Evolutionary conservation across 2,329 filamentous ascomycete genomes (phyloP).

Genomic region (Magnaporthiopsis incrustans): DNA sequence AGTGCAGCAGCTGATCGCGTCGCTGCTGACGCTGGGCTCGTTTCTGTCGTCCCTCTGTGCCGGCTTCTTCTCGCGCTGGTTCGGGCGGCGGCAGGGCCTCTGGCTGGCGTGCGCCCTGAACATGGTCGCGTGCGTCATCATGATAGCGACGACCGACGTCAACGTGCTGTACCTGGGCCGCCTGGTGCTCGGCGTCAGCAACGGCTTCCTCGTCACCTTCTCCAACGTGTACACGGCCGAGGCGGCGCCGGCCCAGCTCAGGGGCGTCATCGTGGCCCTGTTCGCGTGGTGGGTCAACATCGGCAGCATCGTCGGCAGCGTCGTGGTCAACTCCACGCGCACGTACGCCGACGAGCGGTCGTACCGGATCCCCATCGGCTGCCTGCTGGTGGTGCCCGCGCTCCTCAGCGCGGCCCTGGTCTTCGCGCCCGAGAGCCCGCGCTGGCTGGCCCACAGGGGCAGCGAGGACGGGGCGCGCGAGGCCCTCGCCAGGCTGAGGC

Average conservation of each 20-base stretch:
- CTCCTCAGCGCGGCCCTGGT: slow-evolving; percentile 10
- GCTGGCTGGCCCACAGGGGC: slow-evolving; percentile 14
- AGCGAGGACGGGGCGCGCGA: slow-evolving; percentile 13
- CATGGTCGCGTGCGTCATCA: slow-evolving; percentile 38
- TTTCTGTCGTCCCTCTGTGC: slow-evolving; percentile 25
- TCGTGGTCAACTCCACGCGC: slow-evolving; percentile 15
- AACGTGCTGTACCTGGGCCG: slow-evolving; percentile 42
- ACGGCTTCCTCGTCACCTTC: slow-evolving; percentile 44
- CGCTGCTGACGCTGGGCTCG: slow-evolving; percentile 26
- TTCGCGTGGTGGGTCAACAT: slow-evolving; percentile 15
- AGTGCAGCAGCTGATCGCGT: slow-evolving; percentile 27
- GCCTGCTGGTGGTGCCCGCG: slow-evolving; percentile 13
- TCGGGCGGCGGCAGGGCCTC: slow-evolving; percentile 36
- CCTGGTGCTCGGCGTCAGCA: slow-evolving; percentile 43
- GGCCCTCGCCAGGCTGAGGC: slow-evolving; percentile 14
- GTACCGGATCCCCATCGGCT: slow-evolving; percentile 13
- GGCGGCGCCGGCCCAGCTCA: slow-evolving; percentile 14
- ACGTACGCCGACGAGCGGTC: slow-evolving; percentile 5
- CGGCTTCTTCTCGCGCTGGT: slow-evolving; percentile 19
- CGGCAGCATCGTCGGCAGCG: slow-evolving; percentile 14
- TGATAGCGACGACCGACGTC: slow-evolving; percentile 41
- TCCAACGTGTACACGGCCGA: slow-evolving; percentile 17
- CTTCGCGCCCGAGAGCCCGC: slow-evolving; percentile 15
- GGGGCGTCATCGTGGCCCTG: slow-evolving; percentile 16
- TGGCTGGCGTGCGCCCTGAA: slow-evolving; percentile 37